Evolutionary conservation across 75 land plant species (phyloP), one percentile per base, ranked within the genome.

Genomic region (Pinus albicaulis): DNA sequence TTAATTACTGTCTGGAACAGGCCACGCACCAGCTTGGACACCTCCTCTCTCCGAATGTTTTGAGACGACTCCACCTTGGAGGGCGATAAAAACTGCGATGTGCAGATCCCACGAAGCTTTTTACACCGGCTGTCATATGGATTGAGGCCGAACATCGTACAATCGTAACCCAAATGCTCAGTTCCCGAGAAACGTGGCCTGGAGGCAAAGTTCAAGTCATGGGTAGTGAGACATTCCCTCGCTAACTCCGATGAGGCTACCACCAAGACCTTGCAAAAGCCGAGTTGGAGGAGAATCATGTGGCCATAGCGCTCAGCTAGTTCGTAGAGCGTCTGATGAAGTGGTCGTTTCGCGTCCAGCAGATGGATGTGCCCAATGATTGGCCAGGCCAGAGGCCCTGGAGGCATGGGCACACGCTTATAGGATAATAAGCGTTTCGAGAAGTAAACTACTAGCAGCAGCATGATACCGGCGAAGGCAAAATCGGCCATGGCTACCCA

Each of bases 181-280:
- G 56, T 10, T 31, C 31, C 31, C 31, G 31, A 31, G 31, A 31
- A 31, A 0, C 31, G 31, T 0, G 31, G 31, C 31, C 31, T 31
- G 31, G 31, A 31, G 2, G 31, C 31, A 2, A 31, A 31, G 31
- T 31, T 31, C 31, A 31, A 34, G 62, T 88, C 90, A 41, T 82
- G 79, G 7, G 23, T 28, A 17, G 77, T 77, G 55, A 88, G 80
- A 44, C 80, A 78, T 66, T 88, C 79, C 57, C 79, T 72, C 13
- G 79, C 85, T 28, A 79, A 55, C 17, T 31, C 31, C 31, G 31
- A 31, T 31, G 31, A 31, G 31, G 31, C 2, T 31, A 31, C 31
- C 31, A 31, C 31, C 31, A 31, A 31, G 31, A 31, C 31, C 31
- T 31, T 31, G 31, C 31, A 31, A 31, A 2, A 31, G 53, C 78